Evolutionary conservation across 2,329 filamentous ascomycete genomes (phyloP), one percentile per base, ranked within the genome.

Genomic region (Clarireedia monteithiana): DNA sequence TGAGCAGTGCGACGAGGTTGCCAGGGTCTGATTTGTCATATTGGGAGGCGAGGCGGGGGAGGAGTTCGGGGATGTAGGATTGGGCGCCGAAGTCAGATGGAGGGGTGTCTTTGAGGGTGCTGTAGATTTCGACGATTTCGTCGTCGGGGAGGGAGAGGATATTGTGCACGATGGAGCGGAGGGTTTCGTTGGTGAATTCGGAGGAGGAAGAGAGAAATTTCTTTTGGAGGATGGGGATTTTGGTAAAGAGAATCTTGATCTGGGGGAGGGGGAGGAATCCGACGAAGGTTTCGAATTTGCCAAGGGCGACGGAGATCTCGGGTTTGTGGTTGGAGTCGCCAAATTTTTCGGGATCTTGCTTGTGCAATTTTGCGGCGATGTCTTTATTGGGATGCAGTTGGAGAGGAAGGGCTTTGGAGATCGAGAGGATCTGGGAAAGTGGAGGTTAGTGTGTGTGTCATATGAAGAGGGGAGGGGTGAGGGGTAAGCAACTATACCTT

Each of bases 371-470:
- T 7, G 76, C 71, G 0, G 87, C 80, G 1, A 90, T 77, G 0
- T 79, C 73, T 65, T 86, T 88, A 72, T 90, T 81, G 34, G 86
- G 87, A 60, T 91, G 87, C 14, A 90, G 77, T 66, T 91, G 87
- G 2, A 91, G 74, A 0, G 86, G 87, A 0, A 91, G 77, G 0
- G 87, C 86, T 69, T 90, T 89, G 39, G 78, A 77, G 65, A 91
- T 89, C 7, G 86, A 90, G 1, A 91, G 74, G 44, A 91, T 83
- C 74, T 80, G 55, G 20, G 6, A 14, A 9, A 6, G 6, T n/a
- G 9, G 17, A 24, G 42, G 12, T 55, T n/a, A 49, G 17, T 23
- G 39, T 5, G 7, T 1, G 49, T 34, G 52, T 30, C 62, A 53
- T 24, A n/a, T 20, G 20, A 20, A 26, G 46, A 7, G 38, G 24